Evolutionary conservation across 768 basidiomycete genomes (phyloP), one percentile per base, ranked within the genome.

Genomic region (Pholiota molesta): DNA sequence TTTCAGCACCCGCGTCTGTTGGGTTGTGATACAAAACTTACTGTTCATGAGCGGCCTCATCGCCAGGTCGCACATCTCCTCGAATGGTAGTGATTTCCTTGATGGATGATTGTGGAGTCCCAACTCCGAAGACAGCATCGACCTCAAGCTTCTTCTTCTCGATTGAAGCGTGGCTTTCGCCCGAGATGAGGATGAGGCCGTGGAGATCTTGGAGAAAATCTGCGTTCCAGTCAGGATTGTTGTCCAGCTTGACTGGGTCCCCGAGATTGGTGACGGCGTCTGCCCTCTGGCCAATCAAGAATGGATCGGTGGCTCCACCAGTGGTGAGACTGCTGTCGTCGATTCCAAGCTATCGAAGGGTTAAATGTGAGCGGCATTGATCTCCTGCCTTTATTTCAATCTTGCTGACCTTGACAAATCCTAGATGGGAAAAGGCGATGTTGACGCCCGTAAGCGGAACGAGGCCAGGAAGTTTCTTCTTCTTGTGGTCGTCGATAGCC

Each of bases 391-490:
- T 37, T 28, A 52, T 19, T 5, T 26, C 8, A 62, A 28, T 56
- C 40, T 13, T 59, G 54, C 55, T 64, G 26, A 82, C 81, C 70
- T 74, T 73, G 5, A 51, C 65, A 44, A 86, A 77, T 13, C 84
- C 85, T n/a, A 71, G 69, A 26, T 81, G 80, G 5, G 85, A 83
- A 72, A 87, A 84, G 6, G 83, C 75, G 39, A 86, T 77, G 71
- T 86, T 86, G 58, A 85, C 75, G 11, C 80, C 81, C 9, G 71
- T 71, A 55, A 82, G 67, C n/a, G 74, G 76, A 60, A 83, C 69
- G 23, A 79, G 70, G 13, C 52, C 40, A n/a, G 66, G 66, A 9
- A 54, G 52, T 40, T 54, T 54, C 52, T 55, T 35, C 57, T 63
- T 65, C 71, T 79, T 81, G 68, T 77, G 75, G 55, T 77, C 71